Percentiles rank a stretch among this genome's conserved stretches.
Evolutionary conservation across 805 yeast genomes (phyloP).

Genomic region (Cyberlindnera maclurae): DNA sequence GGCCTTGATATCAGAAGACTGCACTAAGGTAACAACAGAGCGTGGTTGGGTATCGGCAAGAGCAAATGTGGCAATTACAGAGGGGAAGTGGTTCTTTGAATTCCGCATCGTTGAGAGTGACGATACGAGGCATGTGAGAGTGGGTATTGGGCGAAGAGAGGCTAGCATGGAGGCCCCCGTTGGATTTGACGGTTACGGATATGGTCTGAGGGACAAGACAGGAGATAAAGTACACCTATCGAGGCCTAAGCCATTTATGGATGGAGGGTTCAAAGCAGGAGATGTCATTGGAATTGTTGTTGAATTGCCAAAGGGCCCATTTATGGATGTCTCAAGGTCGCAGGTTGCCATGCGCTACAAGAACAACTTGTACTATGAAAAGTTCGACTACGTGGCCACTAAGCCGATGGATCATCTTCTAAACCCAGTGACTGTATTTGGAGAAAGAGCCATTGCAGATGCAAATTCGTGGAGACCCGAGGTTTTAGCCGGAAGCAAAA

Average conservation of each 20-base stretch:
- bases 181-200: constrained; percentile 92
- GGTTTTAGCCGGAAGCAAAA: constrained; percentile 46
- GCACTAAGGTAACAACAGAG: constrained; percentile 44
- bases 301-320: constrained; percentile 48
- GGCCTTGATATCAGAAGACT: constrained; percentile 33
- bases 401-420: constrained; percentile 67
- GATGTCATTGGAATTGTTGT: constrained; percentile 80
- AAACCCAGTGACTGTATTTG: constrained; percentile 64
- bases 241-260: constrained; percentile 54
- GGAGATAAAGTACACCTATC: constrained; percentile 75
- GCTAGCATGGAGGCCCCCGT: constrained; percentile 92
- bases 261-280: constrained; percentile 55
- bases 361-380: constrained; percentile 73
- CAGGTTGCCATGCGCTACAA: constrained; percentile 83
- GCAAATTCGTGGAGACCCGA: constrained; percentile 40
- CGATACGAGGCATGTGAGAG: constrained; percentile 52
- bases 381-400: constrained; percentile 67
- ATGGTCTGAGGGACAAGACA: constrained; percentile 75
- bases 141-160: constrained; percentile 81
- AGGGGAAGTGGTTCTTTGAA: constrained; percentile 80
- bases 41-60: constrained; percentile 80
- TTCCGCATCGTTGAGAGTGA: constrained; percentile 44
- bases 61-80: constrained; percentile 65
- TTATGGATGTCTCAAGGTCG: constrained; percentile 59
- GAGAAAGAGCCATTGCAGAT: constrained; percentile 58